These are phyloP conservation scores for Musa balbisiana DNA, from an alignment of 202 grass and related monocot species.

Conservation along the genomic window DNA sequence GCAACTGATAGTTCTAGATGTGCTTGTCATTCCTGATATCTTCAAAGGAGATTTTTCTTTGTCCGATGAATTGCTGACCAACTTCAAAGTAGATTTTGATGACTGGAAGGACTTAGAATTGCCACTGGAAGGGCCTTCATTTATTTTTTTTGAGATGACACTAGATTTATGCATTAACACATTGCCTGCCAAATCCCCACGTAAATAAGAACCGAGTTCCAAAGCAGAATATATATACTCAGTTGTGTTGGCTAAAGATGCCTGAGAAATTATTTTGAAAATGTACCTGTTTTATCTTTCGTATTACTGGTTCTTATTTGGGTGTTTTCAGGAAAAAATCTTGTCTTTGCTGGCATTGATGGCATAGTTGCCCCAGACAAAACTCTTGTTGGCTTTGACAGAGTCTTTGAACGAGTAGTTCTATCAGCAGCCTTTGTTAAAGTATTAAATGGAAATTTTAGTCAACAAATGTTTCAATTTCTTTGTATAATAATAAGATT, in stretches of 20 bases:
- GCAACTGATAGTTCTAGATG: background rate
- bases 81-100: background rate
- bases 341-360: slow-evolving; percentile 35
- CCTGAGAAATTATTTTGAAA: background rate
- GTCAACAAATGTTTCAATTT: background rate
- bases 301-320: background rate
- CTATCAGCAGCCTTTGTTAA: slow-evolving; percentile 11
- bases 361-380: slow-evolving; percentile 45
- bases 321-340: background rate
- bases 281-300: background rate
- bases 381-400: slow-evolving; percentile 45
- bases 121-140: background rate
- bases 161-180: background rate
- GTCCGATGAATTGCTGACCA: background rate
- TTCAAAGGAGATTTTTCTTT: background rate
- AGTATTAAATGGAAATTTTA: background rate
- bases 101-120: background rate
- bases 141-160: background rate
- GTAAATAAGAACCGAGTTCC: too few relatives aligned
- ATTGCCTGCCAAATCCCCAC: background rate
- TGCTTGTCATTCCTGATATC: background rate
- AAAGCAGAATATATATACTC: background rate
- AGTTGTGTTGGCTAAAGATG: background rate
- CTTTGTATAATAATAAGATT: background rate
- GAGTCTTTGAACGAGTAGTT: slow-evolving; percentile 39